Evolutionary conservation across 2,329 filamentous ascomycete species (phyloP).

Genomic region (Ambrosiella xylebori): DNA sequence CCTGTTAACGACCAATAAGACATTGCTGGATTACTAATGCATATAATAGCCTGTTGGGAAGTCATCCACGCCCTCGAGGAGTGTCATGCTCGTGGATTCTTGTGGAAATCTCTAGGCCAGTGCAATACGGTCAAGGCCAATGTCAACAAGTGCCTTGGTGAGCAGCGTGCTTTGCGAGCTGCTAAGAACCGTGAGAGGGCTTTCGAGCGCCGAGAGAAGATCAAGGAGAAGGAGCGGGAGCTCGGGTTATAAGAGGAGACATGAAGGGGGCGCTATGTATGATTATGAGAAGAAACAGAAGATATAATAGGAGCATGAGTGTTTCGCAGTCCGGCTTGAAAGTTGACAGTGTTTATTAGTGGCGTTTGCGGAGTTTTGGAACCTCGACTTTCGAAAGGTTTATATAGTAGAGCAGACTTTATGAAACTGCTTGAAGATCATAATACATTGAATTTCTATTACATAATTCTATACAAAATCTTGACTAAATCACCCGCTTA

Average conservation of each 20-base stretch:
- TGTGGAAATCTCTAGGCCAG: slow-evolving; percentile 78
- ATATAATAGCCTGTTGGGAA: slow-evolving; percentile 67
- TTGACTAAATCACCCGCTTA: slow-evolving; percentile 16
- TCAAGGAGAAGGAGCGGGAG: slow-evolving; percentile 53
- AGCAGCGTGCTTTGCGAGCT: slow-evolving; percentile 63
- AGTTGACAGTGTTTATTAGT: slow-evolving; percentile 1
- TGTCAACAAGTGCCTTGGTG: slow-evolving; percentile 70
- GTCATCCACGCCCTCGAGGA: slow-evolving; percentile 88
- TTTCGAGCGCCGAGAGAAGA: slow-evolving; percentile 50
- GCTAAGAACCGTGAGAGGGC: slow-evolving; percentile 53
- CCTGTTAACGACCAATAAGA: not conserved
- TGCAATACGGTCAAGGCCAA: slow-evolving; percentile 76
- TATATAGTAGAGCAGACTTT: not conserved
- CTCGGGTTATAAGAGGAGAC: slow-evolving; percentile 20
- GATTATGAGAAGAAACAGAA: not conserved
- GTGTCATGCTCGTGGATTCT: slow-evolving; percentile 81
- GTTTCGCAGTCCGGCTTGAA: not conserved
- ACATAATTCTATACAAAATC: not conserved
- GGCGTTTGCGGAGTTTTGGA: slow-evolving; percentile 6
- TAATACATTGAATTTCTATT: not conserved
- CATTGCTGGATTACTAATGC: not conserved
- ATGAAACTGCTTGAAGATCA: not conserved
- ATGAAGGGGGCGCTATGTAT: not conserved
- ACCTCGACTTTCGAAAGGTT: not conserved
- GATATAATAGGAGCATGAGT: not conserved